Evolutionary conservation across 192 early-diverging fungal species (phyloP), one percentile per base, ranked within the genome.

Genomic region (Mycoemilia scoparia): DNA sequence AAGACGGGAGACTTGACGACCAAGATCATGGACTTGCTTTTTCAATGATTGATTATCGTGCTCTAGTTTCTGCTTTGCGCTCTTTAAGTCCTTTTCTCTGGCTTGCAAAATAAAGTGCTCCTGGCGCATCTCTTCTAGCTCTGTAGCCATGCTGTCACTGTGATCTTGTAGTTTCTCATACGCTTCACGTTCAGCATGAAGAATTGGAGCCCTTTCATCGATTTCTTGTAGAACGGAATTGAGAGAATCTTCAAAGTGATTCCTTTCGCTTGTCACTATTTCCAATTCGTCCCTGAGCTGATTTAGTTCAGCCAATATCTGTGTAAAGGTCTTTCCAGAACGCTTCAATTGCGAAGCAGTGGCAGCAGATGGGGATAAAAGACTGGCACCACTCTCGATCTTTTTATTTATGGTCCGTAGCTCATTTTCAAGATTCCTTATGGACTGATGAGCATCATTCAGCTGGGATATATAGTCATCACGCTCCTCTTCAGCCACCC

Each of bases 251-350:
- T 64, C 63, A 27, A 74, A 46, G 6, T 57, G 41, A 4, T 40
- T 40, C 4, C 59, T 54, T 29, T 77, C 74, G 0, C 41, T 24
- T 19, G 64, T 59, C 21, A 66, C 62, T 11, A 36, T 45, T 13
- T 40, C 20, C 28, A 70, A 47, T n/a, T 60, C 51, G 20, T 50
- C 55, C 39, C 73, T 66, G 9, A 73, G 52, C 15, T 55, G 58
- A 14, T 66, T 38, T 39, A 71, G 70, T 7, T 73, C 69, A 21
- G 71, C 36, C 35, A 70, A 74, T 28, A 74, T 62, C 48, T 77
- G 60, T 16, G 74, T 77, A 14, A 77, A 66, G 19, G 66, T 68
- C 33, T 74, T 54, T 22, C 63, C 60, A 16, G 48, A 21, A 16
- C 57, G 55, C 37, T 69, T 62, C 21, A 64, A 26, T 16, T 52